phyloP scores from a whole-genome alignment of 73 alveolate genomes.

The Paramecium octaurelia region DNA sequence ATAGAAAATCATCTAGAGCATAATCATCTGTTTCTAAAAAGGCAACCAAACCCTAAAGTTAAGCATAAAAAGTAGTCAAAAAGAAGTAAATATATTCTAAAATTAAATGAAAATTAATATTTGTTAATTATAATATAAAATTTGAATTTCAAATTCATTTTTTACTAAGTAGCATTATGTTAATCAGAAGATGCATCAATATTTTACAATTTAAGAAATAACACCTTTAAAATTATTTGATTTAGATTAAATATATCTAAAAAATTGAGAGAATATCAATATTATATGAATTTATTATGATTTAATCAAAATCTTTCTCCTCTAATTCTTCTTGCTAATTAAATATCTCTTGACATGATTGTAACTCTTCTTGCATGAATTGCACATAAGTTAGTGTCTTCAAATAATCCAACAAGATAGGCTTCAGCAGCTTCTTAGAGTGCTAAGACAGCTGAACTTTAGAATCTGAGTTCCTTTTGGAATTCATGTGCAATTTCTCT shows the following conservation, averaged over 20 bases:
- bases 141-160: not conserved
- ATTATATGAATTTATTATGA: not conserved
- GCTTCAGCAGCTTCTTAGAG: slow-evolving; percentile 94
- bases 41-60: not conserved
- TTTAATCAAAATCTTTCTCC: slow-evolving; percentile 82
- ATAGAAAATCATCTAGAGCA: not conserved
- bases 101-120: not conserved
- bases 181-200: no score
- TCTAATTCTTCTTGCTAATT: slow-evolving; percentile 92
- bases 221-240: not conserved
- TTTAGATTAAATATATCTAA: not conserved
- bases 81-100: not conserved
- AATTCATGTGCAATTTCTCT: slow-evolving; percentile 90
- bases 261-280: not conserved
- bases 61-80: not conserved
- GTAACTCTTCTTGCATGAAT: slow-evolving; percentile 95
- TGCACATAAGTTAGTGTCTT: slow-evolving; percentile 93
- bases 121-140: not conserved
- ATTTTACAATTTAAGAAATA: no score
- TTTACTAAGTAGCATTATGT: no score
- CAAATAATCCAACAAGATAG: slow-evolving; percentile 87
- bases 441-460: slow-evolving; percentile 88
- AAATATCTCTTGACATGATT: slow-evolving; percentile 91
- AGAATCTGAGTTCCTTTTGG: slow-evolving; percentile 92
- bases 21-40: not conserved